Evolutionary conservation across 2,329 filamentous ascomycete species (phyloP).

Genomic region (Ophiostoma australiae): DNA sequence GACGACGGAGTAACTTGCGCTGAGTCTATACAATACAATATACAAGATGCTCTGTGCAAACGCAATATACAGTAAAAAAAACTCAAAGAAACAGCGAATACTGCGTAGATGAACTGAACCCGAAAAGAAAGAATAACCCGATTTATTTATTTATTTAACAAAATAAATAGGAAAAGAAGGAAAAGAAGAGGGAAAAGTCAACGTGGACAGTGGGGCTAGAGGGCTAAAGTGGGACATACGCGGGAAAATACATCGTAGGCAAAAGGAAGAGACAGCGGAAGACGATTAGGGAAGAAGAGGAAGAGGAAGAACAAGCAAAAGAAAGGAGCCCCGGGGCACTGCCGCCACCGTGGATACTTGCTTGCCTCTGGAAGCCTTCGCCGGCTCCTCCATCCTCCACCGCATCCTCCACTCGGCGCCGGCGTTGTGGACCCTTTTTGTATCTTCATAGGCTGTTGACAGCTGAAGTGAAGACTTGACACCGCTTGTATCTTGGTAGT

Average conservation of each 20-base stretch:
- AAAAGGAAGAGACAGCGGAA: too few species aligned
- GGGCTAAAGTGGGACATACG: background rate
- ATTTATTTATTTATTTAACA: background rate
- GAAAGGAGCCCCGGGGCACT: background rate
- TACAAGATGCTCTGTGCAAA: too few species aligned
- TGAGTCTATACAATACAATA: background rate
- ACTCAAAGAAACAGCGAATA: background rate
- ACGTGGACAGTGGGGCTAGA: background rate
- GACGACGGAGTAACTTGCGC: background rate
- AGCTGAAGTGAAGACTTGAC: too few species aligned
- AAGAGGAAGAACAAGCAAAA: background rate
- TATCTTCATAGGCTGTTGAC: background rate
- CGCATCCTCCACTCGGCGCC: constrained; percentile 3
- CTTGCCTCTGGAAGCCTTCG: background rate
- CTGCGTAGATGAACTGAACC: background rate
- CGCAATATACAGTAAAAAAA: background rate
- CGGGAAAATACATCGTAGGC: too few species aligned
- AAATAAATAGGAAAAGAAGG: background rate
- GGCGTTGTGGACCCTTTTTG: background rate
- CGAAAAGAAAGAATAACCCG: background rate
- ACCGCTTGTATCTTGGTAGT: too few species aligned
- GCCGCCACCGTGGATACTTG: background rate
- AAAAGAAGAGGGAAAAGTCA: background rate
- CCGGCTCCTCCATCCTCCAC: background rate
- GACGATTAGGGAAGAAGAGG: too few species aligned